Evolutionary conservation across 1,139 yeast genomes (phyloP).

Genomic region (Pichia sp.): DNA sequence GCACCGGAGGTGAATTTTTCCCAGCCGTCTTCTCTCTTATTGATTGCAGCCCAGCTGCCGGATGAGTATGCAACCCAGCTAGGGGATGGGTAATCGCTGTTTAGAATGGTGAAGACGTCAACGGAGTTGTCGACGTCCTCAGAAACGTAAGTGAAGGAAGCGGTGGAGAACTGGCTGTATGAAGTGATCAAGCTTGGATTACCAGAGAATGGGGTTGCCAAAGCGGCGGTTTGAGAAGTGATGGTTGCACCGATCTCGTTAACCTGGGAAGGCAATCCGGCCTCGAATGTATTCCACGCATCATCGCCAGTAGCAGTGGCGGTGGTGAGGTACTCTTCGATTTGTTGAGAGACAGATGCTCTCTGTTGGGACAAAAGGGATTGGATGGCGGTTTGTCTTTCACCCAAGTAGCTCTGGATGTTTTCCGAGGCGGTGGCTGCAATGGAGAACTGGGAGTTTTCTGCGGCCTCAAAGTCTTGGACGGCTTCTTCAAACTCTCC

Average conservation of each 20-base stretch:
- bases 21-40: conserved; percentile 14
- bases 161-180: background rate
- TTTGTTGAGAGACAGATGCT: conserved; percentile 7
- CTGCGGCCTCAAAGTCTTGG: background rate
- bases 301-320: conserved; percentile 1
- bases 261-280: conserved; percentile 8
- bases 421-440: background rate
- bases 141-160: background rate
- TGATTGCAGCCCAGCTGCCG: background rate
- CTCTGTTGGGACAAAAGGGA: conserved; percentile 9
- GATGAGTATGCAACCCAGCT: background rate
- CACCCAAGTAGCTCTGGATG: background rate
- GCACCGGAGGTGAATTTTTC: conserved; percentile 8
- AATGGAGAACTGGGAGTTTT: background rate
- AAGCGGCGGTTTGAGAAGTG: background rate
- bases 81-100: background rate
- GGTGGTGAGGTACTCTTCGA: conserved; percentile 6
- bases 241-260: conserved; percentile 5
- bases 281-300: background rate
- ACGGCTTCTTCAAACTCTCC: background rate
- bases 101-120: background rate
- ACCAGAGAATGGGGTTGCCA: background rate
- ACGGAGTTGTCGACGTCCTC: background rate
- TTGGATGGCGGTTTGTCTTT: conserved; percentile 9
- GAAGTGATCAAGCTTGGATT: background rate